Base-by-base conservation (phyloP, 345 rosid genomes). In the Anastatica hierochuntica region DNA sequence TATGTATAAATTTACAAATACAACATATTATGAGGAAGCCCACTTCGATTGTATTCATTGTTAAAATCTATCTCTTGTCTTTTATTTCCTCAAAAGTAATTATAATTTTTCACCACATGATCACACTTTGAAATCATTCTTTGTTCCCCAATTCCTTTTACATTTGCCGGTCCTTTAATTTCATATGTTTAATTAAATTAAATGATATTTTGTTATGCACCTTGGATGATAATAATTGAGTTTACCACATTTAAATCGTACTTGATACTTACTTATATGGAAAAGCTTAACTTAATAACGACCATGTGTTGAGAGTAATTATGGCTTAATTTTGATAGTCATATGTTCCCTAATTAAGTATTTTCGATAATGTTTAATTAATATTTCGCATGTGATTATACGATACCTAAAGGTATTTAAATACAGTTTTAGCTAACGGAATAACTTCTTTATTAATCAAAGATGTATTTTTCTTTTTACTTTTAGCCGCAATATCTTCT, bases 401-500 rank as follows among this genome's bases (percentile, higher is more conserved):
- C 16, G 2, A 5, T 8, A 59, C 53, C 48, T n/a, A 30, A 37
- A 23, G 8, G 37, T 44, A 51, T 14, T 36, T 36, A 43, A 30
- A 67, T 55, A 67, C 50, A 58, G 38, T 59, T n/a, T n/a, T 66
- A 59, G 43, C 35, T 31, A 66, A 49, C 26, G 51, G 55, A 44
- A 20, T 6, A 5, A 5, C 13, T 6, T 47, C 10, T 36, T 14
- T 3, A 9, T 7, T 24, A 9, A 45, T 44, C 35, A 41, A 23
- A 24, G 38, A 23, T 36, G 3, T 27, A 41, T 14, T 36, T 17
- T 44, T 66, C 8, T 6, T 29, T 29, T 6, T 4, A 6, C n/a
- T n/a, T n/a, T 58, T 38, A 45, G 71, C 71, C 65, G 71, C 71
- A 66, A 66, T 58, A 33, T 38, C 36, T 58, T 31, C 38, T 20